A percentile compares a stretch with the other conserved stretches of the same genome.
Conservation (phyloP, 2,329 filamentous ascomycete species). For the Aspergillus luchuensis region DNA sequence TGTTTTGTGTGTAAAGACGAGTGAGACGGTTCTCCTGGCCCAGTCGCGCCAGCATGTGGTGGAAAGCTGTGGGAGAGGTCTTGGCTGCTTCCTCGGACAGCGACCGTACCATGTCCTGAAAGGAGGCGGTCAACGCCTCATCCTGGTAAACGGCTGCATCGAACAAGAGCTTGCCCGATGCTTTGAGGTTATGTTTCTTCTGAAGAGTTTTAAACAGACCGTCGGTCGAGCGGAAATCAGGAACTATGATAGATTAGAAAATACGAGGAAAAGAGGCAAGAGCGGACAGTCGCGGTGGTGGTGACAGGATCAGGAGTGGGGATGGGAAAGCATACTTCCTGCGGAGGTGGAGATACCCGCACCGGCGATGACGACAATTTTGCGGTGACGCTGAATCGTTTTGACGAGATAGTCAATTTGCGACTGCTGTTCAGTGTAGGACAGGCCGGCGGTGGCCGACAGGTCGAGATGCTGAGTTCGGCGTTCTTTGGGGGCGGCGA, state of each 20-base stretch:
- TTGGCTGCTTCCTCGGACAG: constrained; percentile 76
- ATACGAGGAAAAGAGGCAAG: neutral
- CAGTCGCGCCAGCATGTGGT: constrained; percentile 88
- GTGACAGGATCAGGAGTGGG: constrained; percentile 19
- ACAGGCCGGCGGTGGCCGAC: constrained; percentile 33
- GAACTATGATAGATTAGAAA: constrained; percentile 58
- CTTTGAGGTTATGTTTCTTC: constrained; percentile 85
- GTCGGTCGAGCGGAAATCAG: constrained; percentile 89
- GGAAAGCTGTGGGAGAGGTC: constrained; percentile 83
- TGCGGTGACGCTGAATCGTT: constrained; percentile 82
- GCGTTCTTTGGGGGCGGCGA: constrained; percentile 65
- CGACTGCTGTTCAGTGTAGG: constrained; percentile 54
- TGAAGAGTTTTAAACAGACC: constrained; percentile 86
- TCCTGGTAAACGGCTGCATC: constrained; percentile 97
- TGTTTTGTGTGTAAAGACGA: constrained; percentile 93
- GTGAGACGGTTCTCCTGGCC: constrained; percentile 83
- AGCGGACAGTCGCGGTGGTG: constrained; percentile 8
- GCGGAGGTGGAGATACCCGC: constrained; percentile 97
- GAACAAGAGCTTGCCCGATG: constrained; percentile 92
- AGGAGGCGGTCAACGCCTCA: constrained; percentile 81
- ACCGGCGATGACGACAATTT: constrained; percentile 94
- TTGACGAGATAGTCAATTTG: constrained; percentile 71
- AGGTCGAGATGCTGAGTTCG: constrained; percentile 83
- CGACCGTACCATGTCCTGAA: constrained; percentile 94
- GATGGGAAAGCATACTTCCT: constrained; percentile 65